A percentile compares a stretch with the other conserved stretches of the same genome.
Evolutionary conservation across 139 green algal genomes (phyloP).

Genomic region (Coelastrella sp.): DNA sequence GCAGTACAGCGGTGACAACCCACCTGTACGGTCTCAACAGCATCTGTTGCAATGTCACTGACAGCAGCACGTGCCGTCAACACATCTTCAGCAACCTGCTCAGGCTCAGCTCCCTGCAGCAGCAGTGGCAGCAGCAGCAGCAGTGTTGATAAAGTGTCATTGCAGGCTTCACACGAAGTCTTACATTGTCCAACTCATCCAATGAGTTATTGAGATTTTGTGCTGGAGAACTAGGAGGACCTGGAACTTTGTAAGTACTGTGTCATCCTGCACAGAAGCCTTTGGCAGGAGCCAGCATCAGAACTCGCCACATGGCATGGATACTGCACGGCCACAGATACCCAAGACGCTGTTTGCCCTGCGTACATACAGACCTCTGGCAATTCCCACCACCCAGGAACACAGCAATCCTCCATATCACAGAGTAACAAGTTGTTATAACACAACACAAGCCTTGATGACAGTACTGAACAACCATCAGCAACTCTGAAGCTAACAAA

Average conservation of each 20-base stretch:
- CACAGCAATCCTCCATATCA: too few relatives aligned
- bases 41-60: not conserved
- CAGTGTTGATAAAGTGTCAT: not conserved
- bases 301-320: too few relatives aligned
- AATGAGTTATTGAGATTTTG: not conserved
- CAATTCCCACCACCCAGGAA: too few relatives aligned
- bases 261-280: too few relatives aligned
- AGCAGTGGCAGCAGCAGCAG: not conserved
- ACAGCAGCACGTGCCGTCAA: not conserved
- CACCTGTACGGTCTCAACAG: not conserved
- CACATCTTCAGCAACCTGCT: constrained; percentile 25
- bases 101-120: constrained; percentile 14
- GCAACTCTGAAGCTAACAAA: not conserved
- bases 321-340: too few relatives aligned
- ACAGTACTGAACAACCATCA: not conserved
- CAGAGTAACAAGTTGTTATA: too few relatives aligned
- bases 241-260: too few relatives aligned
- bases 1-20: not conserved
- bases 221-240: too few relatives aligned
- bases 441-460: not conserved
- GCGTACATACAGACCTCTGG: too few relatives aligned
- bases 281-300: too few relatives aligned
- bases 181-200: not conserved
- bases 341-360: too few relatives aligned
- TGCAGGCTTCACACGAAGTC: not conserved